Percentiles rank a stretch among this genome's conserved stretches.
phyloP scores from a whole-genome alignment of 2,329 filamentous ascomycete genomes.

The Talaromyces rugulosus region DNA sequence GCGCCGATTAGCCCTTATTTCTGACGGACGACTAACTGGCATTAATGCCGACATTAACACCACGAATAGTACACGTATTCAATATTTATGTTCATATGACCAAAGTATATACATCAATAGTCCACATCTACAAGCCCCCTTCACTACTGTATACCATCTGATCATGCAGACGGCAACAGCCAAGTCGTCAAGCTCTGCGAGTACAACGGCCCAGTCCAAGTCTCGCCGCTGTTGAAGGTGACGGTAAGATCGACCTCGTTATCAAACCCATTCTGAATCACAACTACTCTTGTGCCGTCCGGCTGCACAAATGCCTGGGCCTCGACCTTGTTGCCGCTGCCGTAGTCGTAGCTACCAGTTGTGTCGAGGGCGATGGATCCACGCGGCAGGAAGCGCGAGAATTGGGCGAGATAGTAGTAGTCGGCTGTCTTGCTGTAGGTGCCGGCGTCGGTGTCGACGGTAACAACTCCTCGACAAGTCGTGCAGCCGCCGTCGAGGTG shows the following conservation, averaged over 20 bases:
- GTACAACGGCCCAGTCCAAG: constrained; percentile 27
- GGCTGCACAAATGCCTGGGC: constrained; percentile 47
- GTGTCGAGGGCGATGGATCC: constrained; percentile 34
- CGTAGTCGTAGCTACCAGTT: constrained; percentile 43
- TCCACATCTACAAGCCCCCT: background rate
- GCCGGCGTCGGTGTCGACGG: constrained; percentile 1
- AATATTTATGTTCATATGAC: background rate
- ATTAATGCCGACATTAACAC: background rate
- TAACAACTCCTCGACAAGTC: background rate
- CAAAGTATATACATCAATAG: background rate
- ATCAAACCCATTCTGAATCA: constrained; percentile 46
- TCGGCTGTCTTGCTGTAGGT: constrained; percentile 6
- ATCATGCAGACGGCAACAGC: constrained; percentile 19
- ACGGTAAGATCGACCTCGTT: constrained; percentile 43
- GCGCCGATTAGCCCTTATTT: too few relatives aligned
- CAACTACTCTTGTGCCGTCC: constrained; percentile 43
- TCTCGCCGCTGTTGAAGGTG: constrained; percentile 17
- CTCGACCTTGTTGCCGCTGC: constrained; percentile 34
- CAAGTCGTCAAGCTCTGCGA: constrained; percentile 26
- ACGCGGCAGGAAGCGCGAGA: constrained; percentile 6
- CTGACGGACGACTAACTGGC: too few relatives aligned
- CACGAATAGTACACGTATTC: background rate
- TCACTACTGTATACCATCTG: too few relatives aligned
- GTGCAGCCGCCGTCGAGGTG: constrained; percentile 6
- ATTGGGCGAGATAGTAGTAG: constrained; percentile 4